Evolutionary conservation across 2,329 filamentous ascomycete species (phyloP).

Genomic region (Xylariaceae sp.): DNA sequence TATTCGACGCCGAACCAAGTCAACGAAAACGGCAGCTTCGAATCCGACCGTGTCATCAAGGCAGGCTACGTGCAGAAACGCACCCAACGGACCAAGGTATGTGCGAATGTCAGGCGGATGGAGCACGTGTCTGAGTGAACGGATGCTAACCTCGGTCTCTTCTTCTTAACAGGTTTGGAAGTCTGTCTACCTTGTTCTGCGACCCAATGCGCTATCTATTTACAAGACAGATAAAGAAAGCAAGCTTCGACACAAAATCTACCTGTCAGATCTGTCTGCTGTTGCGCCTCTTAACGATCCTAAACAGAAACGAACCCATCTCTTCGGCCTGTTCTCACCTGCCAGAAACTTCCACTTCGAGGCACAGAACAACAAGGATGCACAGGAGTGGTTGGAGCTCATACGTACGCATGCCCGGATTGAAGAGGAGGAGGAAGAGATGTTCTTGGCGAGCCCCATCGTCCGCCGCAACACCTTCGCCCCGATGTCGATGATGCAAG

Average conservation of each 20-base stretch:
- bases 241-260: conserved; percentile 82
- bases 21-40: conserved; percentile 91
- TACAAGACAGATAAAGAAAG: conserved; percentile 91
- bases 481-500: conserved; percentile 26
- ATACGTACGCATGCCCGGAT: conserved; percentile 77
- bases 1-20: conserved; percentile 74
- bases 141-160: conserved; percentile 20
- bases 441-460: conserved; percentile 65
- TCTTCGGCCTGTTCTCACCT: conserved; percentile 90
- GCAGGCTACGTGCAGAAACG: conserved; percentile 80
- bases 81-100: conserved; percentile 88
- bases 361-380: conserved; percentile 66
- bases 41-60: conserved; percentile 91
- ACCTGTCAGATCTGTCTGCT: conserved; percentile 83
- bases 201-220: conserved; percentile 82
- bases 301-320: conserved; percentile 77
- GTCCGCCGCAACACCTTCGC: conserved; percentile 44
- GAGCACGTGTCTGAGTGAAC: background rate
- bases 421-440: conserved; percentile 82
- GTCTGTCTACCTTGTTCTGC: conserved; percentile 78
- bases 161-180: conserved; percentile 70
- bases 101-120: conserved; percentile 9
- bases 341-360: conserved; percentile 90
- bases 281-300: conserved; percentile 84
- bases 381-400: conserved; percentile 77